Conservation (phyloP, 306 rosid species). For the Hippophae tibetana region DNA sequence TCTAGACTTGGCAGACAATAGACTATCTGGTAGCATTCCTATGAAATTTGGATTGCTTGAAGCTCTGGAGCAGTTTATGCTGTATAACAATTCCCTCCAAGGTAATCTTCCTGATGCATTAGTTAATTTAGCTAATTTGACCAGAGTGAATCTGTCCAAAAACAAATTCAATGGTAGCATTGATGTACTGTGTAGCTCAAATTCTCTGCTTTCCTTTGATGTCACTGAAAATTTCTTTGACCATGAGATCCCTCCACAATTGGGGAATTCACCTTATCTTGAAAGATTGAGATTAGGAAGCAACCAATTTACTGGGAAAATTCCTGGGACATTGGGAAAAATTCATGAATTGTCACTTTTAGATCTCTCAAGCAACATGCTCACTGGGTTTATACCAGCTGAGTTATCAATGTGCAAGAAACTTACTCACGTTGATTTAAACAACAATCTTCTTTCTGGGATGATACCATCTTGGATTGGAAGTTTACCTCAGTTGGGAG, state of each 20-base stretch:
- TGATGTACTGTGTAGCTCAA: slow-evolving; percentile 52
- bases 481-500: slow-evolving; percentile 59
- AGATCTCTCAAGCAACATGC: slow-evolving; percentile 70
- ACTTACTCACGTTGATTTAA: slow-evolving; percentile 55
- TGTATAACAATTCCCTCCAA: slow-evolving; percentile 90
- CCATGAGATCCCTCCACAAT: slow-evolving; percentile 54
- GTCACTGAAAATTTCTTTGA: slow-evolving; percentile 60
- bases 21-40: slow-evolving; percentile 66
- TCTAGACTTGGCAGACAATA: slow-evolving; percentile 80
- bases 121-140: slow-evolving; percentile 47
- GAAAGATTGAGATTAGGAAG: slow-evolving; percentile 68
- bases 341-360: slow-evolving; percentile 47
- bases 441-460: slow-evolving; percentile 58
- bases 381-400: slow-evolving; percentile 61
- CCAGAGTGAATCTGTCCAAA: slow-evolving; percentile 69
- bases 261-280: slow-evolving; percentile 61
- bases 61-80: slow-evolving; percentile 65
- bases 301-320: slow-evolving; percentile 65
- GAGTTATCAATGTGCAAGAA: slow-evolving; percentile 73
- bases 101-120: slow-evolving; percentile 73
- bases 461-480: slow-evolving; percentile 71
- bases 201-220: slow-evolving; percentile 65
- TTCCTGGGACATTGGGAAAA: slow-evolving; percentile 60
- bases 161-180: slow-evolving; percentile 78
- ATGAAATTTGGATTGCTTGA: slow-evolving; percentile 45